Percentiles rank a stretch among this genome's conserved stretches.
phyloP scores from a whole-genome alignment of 1,284 basidiomycete genomes.

The Ceratobasidium papillatum region DNA sequence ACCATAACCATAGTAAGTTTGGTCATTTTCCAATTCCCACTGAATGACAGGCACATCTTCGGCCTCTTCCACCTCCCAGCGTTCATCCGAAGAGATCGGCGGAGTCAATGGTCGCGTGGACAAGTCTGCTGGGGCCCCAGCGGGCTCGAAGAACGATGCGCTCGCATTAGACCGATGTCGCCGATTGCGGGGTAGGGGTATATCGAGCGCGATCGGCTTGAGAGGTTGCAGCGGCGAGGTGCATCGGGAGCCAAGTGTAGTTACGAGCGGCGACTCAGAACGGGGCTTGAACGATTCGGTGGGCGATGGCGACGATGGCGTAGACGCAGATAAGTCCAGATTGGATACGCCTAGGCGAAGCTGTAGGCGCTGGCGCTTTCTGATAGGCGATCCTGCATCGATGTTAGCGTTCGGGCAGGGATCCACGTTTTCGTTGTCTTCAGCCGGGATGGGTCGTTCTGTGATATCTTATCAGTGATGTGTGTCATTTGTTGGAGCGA shows the following conservation, averaged over 20 bases:
- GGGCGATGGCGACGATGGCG: conserved; percentile 27
- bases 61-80: not conserved
- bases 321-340: conserved; percentile 14
- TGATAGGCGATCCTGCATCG: conserved; percentile 28
- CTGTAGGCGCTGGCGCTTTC: conserved; percentile 36
- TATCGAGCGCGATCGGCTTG: conserved; percentile 24
- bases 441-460: conserved; percentile 26
- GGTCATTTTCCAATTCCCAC: conserved; percentile 36
- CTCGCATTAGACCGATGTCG: conserved; percentile 38
- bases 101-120: conserved; percentile 11
- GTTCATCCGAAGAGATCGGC: conserved; percentile 1
- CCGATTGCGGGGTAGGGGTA: conserved; percentile 12
- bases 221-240: conserved; percentile 6
- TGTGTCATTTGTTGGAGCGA: conserved; percentile 1
- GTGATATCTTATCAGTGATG: conserved; percentile 20
- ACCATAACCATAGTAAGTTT: conserved; percentile 37
- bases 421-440: conserved; percentile 37
- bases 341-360: conserved; percentile 17
- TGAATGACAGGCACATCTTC: conserved; percentile 18
- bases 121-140: conserved; percentile 4
- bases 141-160: conserved; percentile 28
- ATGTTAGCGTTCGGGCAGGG: conserved; percentile 29
- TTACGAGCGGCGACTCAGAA: not conserved
- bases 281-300: conserved; percentile 29
- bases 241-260: conserved; percentile 7